These are phyloP conservation scores for Debaryomyces maramus DNA, from an alignment of 805 yeast genomes.

Conservation along the genomic window DNA sequence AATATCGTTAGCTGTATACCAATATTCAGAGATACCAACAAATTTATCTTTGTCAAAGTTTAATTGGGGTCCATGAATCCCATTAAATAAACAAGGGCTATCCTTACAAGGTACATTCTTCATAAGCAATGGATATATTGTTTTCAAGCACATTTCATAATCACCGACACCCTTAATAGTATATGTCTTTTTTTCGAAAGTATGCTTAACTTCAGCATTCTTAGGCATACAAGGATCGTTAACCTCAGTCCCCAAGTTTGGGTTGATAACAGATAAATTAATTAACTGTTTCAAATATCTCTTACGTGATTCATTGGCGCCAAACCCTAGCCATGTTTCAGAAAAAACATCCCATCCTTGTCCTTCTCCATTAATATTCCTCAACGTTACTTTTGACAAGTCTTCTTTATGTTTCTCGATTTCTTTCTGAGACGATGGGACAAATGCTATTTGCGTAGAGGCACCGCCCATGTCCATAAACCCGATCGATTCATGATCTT, in stretches of 20 bases:
- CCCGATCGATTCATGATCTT: conserved; percentile 66
- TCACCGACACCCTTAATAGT: conserved; percentile 74
- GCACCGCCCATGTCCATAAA: conserved; percentile 99
- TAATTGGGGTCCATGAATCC: conserved; percentile 89
- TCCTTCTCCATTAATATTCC: conserved; percentile 66
- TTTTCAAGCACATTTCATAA: conserved; percentile 68
- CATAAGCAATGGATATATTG: conserved; percentile 73
- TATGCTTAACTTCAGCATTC: conserved; percentile 52
- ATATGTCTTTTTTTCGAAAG: conserved; percentile 47
- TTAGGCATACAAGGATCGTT: conserved; percentile 82
- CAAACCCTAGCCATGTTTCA: conserved; percentile 96
- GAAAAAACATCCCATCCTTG: conserved; percentile 88
- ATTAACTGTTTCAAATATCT: conserved; percentile 65
- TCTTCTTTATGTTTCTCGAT: conserved; percentile 69
- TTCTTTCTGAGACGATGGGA: conserved; percentile 66
- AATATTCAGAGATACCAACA: conserved; percentile 93
- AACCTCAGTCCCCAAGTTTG: conserved; percentile 21
- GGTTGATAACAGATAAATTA: conserved; percentile 20
- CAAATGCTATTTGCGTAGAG: conserved; percentile 92
- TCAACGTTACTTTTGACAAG: conserved; percentile 61
- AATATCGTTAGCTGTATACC: conserved; percentile 95
- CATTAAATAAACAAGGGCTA: conserved; percentile 90
- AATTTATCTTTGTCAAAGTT: conserved; percentile 79
- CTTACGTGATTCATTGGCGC: conserved; percentile 89
- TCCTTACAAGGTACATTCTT: conserved; percentile 82